A percentile compares a stretch with the other conserved stretches of the same genome.
Conservation (phyloP, 2,329 filamentous ascomycete species). For the Mycosphaerella arachidis region DNA sequence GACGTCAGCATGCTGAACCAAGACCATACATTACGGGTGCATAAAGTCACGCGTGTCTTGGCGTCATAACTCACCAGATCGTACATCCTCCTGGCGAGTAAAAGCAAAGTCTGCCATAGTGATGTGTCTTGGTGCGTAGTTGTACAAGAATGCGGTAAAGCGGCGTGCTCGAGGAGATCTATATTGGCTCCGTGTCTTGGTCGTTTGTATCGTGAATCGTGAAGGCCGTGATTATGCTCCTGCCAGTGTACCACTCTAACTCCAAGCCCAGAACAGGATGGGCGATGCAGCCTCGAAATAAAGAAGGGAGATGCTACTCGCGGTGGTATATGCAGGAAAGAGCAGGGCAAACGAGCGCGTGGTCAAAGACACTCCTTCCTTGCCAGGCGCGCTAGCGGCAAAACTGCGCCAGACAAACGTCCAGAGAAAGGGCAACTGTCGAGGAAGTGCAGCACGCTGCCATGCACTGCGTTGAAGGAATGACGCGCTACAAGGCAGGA, state of each 20-base stretch:
- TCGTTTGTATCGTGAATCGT: conserved; percentile 15
- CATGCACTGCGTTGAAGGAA: background rate
- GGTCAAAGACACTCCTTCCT: background rate
- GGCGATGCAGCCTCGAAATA: background rate
- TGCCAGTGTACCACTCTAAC: background rate
- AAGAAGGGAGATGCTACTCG: background rate
- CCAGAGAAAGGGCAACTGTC: background rate
- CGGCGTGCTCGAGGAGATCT: background rate
- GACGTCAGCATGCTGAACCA: conserved; percentile 4
- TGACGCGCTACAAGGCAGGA: background rate
- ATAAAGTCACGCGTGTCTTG: background rate
- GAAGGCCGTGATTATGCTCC: conserved; percentile 17
- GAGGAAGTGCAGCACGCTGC: background rate
- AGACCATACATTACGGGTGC: background rate
- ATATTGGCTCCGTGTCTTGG: background rate
- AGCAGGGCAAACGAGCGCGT: background rate
- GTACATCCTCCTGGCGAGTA: conserved; percentile 30
- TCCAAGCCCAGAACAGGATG: background rate
- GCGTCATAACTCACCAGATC: conserved; percentile 18
- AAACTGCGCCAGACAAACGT: background rate
- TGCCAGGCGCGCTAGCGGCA: background rate
- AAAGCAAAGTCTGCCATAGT: conserved; percentile 35
- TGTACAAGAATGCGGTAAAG: background rate
- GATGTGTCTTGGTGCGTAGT: background rate
- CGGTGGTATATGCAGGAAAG: background rate